phyloP scores from a whole-genome alignment of 2,329 filamentous ascomycete species.

The Didymella glomerata region DNA sequence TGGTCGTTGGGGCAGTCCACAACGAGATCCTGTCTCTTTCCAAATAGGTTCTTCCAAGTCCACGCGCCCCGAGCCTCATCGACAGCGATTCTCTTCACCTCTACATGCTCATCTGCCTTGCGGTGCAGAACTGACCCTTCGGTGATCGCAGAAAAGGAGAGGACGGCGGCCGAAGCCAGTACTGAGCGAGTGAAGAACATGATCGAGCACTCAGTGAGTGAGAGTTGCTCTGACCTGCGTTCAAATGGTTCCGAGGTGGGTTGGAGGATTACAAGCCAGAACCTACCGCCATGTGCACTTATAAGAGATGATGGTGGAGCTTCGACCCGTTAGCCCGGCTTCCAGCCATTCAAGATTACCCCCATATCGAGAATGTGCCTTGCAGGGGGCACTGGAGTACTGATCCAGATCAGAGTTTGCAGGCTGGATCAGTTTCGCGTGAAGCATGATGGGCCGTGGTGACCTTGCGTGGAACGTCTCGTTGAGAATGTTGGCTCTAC shows the following conservation, averaged over 20 bases:
- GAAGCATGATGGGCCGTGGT: constrained; percentile 34
- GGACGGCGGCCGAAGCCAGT: constrained; percentile 41
- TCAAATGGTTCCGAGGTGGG: constrained; percentile 27
- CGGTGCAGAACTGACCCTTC: constrained; percentile 33
- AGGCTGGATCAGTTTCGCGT: constrained; percentile 38
- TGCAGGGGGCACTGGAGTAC: constrained; percentile 45
- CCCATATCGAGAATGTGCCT: constrained; percentile 46
- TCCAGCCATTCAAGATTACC: constrained; percentile 41
- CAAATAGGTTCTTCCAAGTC: constrained; percentile 20
- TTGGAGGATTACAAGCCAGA: constrained; percentile 22
- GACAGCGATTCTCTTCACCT: constrained; percentile 13
- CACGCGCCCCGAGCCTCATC: constrained; percentile 10
- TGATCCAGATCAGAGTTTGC: constrained; percentile 35
- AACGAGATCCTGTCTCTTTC: constrained; percentile 28
- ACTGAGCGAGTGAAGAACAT: constrained; percentile 47
- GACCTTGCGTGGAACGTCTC: constrained; percentile 40
- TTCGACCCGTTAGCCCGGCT: constrained; percentile 26
- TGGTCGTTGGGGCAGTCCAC: constrained; percentile 32
- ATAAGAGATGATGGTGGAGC: constrained; percentile 31
- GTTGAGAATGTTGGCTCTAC: constrained; percentile 35
- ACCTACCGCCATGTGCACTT: constrained; percentile 34
- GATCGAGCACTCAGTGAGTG: constrained; percentile 47
- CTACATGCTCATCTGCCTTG: constrained; percentile 15
- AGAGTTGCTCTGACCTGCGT: constrained; percentile 41
- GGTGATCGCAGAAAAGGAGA: constrained; percentile 39